Evolutionary conservation across 2,329 filamentous ascomycete species (phyloP).

Genomic region (Penicillium sumatraense): DNA sequence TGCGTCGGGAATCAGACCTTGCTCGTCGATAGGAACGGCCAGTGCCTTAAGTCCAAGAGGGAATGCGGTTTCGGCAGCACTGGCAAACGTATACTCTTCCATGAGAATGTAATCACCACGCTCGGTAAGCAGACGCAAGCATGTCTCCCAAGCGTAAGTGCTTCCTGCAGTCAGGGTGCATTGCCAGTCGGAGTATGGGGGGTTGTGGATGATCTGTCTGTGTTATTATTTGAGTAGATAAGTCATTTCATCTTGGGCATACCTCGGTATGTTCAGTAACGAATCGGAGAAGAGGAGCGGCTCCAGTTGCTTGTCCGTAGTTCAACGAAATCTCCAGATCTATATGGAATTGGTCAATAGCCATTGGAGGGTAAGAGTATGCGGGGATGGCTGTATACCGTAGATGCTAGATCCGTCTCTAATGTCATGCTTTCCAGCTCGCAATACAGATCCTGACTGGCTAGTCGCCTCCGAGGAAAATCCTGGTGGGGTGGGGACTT

Average conservation of each 20-base stretch:
- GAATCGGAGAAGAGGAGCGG: conserved; percentile 85
- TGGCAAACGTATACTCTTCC: conserved; percentile 90
- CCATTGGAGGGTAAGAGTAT: neutral
- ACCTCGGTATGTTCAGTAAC: conserved; percentile 92
- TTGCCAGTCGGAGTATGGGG: conserved; percentile 89
- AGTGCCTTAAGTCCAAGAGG: conserved; percentile 66
- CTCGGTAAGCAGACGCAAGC: conserved; percentile 78
- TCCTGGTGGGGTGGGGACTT: conserved; percentile 69
- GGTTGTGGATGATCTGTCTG: conserved; percentile 71
- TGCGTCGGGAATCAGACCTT: conserved; percentile 65
- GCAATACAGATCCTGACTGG: conserved; percentile 64
- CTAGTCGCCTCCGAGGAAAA: conserved; percentile 73
- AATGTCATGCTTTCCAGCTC: conserved; percentile 83
- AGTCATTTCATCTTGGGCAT: conserved; percentile 5
- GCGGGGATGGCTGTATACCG: conserved; percentile 32
- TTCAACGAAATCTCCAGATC: conserved; percentile 91
- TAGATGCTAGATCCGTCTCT: conserved; percentile 63
- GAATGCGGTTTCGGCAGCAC: conserved; percentile 68
- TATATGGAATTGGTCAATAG: conserved; percentile 21
- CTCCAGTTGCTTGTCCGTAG: conserved; percentile 85
- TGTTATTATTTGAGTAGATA: conserved; percentile 14
- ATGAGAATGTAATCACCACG: conserved; percentile 79
- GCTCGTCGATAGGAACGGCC: conserved; percentile 67
- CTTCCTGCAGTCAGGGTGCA: conserved; percentile 83
- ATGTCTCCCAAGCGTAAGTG: conserved; percentile 83